These are phyloP conservation scores for Aspergillus sp. DNA, from an alignment of 2,329 filamentous ascomycete genomes.

Conservation along the genomic window DNA sequence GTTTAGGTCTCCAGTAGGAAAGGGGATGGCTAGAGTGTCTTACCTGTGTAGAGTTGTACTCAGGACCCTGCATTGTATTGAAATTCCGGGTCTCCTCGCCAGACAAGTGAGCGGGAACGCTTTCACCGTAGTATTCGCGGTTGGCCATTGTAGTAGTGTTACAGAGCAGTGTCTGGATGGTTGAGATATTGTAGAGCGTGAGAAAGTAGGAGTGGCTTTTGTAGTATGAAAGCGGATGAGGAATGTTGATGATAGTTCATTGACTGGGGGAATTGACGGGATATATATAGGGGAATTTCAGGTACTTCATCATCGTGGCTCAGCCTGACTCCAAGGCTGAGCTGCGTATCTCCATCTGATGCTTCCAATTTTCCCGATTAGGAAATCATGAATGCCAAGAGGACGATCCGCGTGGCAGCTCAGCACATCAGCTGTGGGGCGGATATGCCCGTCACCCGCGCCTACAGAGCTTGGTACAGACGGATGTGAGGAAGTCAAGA, in stretches of 20 bases:
- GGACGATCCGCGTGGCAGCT: not conserved
- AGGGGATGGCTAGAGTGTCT: not conserved
- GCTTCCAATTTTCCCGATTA: not conserved
- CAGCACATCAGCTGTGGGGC: not conserved
- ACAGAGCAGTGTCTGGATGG: not conserved
- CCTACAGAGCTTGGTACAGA: not conserved
- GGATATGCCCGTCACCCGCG: not conserved
- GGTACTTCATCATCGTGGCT: not conserved
- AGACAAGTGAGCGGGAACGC: not conserved
- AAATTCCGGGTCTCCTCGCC: not conserved
- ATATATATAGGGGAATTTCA: not conserved
- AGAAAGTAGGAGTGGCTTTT: not conserved
- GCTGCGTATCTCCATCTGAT: not conserved
- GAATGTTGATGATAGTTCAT: not conserved
- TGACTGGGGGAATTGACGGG: not conserved
- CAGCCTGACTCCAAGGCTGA: not conserved
- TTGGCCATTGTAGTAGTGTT: not conserved
- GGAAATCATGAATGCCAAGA: not conserved
- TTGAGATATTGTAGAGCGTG: not conserved
- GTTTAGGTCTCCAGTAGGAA: not conserved
- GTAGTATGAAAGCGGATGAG: not conserved
- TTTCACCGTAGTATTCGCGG: not conserved
- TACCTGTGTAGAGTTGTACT: not conserved
- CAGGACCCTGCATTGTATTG: not conserved
- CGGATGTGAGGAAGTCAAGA: not conserved